Conservation (phyloP, 495 filamentous ascomycete genomes). For the Neurospora tetraspora region DNA sequence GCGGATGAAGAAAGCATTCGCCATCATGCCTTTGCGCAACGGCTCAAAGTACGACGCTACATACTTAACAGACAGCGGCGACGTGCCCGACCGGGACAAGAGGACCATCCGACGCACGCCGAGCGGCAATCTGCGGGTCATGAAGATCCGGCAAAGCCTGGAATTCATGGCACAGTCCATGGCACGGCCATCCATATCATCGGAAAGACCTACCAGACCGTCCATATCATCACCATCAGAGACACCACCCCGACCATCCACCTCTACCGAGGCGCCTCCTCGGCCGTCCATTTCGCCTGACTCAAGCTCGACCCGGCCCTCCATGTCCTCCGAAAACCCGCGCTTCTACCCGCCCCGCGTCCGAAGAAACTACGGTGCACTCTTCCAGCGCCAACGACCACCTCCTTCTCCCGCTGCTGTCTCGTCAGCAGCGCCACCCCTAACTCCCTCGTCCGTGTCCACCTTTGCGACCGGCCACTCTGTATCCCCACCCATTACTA, state of each 20-base stretch:
- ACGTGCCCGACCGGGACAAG: slow-evolving; percentile 27
- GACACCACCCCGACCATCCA: not conserved
- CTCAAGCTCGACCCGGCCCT: not conserved
- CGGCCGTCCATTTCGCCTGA: not conserved
- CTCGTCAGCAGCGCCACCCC: not conserved
- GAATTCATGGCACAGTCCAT: slow-evolving; percentile 21
- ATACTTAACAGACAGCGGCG: slow-evolving; percentile 23
- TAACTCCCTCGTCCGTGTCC: not conserved
- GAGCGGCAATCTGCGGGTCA: slow-evolving; percentile 39
- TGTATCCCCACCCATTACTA: not conserved
- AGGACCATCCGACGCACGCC: slow-evolving; percentile 40
- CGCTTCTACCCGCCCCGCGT: not conserved
- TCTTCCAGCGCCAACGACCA: slow-evolving; percentile 3
- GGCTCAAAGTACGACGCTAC: slow-evolving; percentile 19
- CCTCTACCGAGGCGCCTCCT: not conserved
- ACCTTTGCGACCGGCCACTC: not conserved
- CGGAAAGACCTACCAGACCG: not conserved
- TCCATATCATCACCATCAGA: not conserved
- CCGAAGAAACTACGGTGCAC: not conserved
- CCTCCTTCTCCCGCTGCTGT: not conserved
- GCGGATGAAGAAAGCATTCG: slow-evolving; percentile 41
- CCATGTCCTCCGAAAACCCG: not conserved
- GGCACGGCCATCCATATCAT: not conserved
- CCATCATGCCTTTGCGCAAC: slow-evolving; percentile 36
- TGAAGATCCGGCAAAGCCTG: slow-evolving; percentile 34